Evolutionary conservation across 2,329 filamentous ascomycete species (phyloP).

Genomic region (Ceratocystis variospora): DNA sequence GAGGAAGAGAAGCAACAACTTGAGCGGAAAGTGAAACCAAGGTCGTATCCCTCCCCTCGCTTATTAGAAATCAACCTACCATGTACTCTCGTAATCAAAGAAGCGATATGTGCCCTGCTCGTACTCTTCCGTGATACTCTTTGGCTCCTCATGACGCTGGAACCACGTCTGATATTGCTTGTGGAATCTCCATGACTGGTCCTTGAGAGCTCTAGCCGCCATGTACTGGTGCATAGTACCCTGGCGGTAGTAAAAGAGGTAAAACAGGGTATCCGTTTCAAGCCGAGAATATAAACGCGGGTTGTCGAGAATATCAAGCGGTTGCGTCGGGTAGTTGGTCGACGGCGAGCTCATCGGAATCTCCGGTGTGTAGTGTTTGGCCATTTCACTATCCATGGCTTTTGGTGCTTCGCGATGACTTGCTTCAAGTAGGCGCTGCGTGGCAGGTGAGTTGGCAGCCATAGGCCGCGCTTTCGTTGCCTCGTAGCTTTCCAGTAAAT

Average conservation of each 20-base stretch:
- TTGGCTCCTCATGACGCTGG: slow-evolving; percentile 93
- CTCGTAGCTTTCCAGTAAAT: slow-evolving; percentile 84
- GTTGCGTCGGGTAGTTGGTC: slow-evolving; percentile 80
- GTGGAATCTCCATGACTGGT: slow-evolving; percentile 97
- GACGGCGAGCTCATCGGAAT: slow-evolving; percentile 60
- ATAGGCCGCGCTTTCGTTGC: slow-evolving; percentile 57
- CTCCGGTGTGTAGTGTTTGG: slow-evolving; percentile 71
- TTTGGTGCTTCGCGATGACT: slow-evolving; percentile 65
- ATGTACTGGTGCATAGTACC: slow-evolving; percentile 91
- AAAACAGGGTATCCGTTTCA: slow-evolving; percentile 92
- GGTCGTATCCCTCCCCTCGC: neutral
- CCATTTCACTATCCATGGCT: slow-evolving; percentile 63
- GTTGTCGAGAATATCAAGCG: slow-evolving; percentile 84
- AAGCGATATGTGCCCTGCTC: slow-evolving; percentile 98
- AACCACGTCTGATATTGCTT: slow-evolving; percentile 99
- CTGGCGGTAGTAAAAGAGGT: slow-evolving; percentile 98
- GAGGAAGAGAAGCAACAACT: neutral
- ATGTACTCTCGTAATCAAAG: slow-evolving; percentile 98
- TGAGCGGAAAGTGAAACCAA: neutral
- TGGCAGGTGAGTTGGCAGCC: slow-evolving; percentile 47
- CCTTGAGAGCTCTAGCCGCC: slow-evolving; percentile 90
- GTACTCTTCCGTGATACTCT: slow-evolving; percentile 96
- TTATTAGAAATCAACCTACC: slow-evolving; percentile 43
- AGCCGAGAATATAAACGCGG: slow-evolving; percentile 75
- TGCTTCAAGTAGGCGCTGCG: slow-evolving; percentile 59